phyloP scores from a whole-genome alignment of 2,329 filamentous ascomycete genomes.

The Xylaria multiplex region DNA sequence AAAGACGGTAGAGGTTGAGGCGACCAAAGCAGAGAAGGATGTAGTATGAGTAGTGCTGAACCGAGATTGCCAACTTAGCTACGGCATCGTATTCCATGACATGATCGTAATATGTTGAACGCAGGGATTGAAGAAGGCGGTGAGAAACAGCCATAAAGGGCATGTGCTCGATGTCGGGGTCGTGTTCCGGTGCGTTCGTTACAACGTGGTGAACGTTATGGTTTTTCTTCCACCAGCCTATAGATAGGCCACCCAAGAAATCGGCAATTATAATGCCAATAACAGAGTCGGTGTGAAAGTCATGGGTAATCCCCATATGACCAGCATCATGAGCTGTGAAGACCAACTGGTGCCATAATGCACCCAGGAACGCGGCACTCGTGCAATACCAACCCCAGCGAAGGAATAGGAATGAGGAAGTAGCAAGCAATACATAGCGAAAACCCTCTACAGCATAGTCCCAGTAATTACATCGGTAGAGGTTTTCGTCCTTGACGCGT shows the following conservation, averaged over 20 bases:
- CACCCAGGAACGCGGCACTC: slow-evolving; percentile 79
- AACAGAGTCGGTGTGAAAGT: slow-evolving; percentile 81
- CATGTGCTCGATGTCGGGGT: slow-evolving; percentile 93
- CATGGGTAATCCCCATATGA: slow-evolving; percentile 96
- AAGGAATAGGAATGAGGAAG: slow-evolving; percentile 69
- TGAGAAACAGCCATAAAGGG: slow-evolving; percentile 90
- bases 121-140: slow-evolving; percentile 76
- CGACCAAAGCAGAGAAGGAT: slow-evolving; percentile 81
- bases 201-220: slow-evolving; percentile 98
- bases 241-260: slow-evolving; percentile 85
- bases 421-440: slow-evolving; percentile 77
- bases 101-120: slow-evolving; percentile 84
- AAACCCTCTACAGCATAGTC: slow-evolving; percentile 79
- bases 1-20: slow-evolving; percentile 87
- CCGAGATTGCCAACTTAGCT: slow-evolving; percentile 75
- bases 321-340: slow-evolving; percentile 95
- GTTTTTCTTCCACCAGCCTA: slow-evolving; percentile 97
- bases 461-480: slow-evolving; percentile 86
- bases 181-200: slow-evolving; percentile 93
- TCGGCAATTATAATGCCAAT: slow-evolving; percentile 93
- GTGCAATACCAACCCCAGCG: slow-evolving; percentile 72
- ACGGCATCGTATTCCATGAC: slow-evolving; percentile 80
- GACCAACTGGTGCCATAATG: slow-evolving; percentile 92
- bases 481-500: slow-evolving; percentile 75
- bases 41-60: slow-evolving; percentile 87